Evolutionary conservation across 768 basidiomycete species (phyloP).

Genomic region (Postia placenta): DNA sequence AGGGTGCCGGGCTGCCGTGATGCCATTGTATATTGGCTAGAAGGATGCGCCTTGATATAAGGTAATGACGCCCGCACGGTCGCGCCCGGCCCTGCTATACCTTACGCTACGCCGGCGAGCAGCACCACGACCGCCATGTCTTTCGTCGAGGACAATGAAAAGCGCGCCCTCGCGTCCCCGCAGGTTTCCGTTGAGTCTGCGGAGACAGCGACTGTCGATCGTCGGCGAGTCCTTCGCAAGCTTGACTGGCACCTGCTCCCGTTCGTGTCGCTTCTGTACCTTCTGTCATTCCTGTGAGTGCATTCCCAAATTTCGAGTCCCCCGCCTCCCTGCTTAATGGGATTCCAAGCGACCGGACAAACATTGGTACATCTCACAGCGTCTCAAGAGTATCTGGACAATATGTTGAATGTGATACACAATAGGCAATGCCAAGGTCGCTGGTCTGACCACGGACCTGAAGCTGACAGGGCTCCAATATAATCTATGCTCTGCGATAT

Average conservation of each 20-base stretch:
- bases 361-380: constrained; percentile 1
- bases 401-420: too few species aligned
- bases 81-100: too few species aligned
- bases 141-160: background rate
- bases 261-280: constrained; percentile 4
- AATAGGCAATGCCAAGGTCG: constrained; percentile 8
- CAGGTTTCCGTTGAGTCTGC: background rate
- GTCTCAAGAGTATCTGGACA: background rate
- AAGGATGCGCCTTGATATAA: too few species aligned
- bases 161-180: background rate
- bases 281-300: constrained; percentile 9
- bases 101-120: too few species aligned
- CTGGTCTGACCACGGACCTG: constrained; percentile 3
- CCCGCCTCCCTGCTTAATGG: background rate
- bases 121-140: too few species aligned
- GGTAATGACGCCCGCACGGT: too few species aligned
- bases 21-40: too few species aligned
- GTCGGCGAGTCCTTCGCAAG: constrained; percentile 4
- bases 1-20: too few species aligned
- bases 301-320: background rate
- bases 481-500: constrained; percentile 6
- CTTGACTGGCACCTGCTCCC: constrained; percentile 9
- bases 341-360: constrained; percentile 2
- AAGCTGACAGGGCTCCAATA: constrained; percentile 6
- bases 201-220: background rate